Evolutionary conservation across 2,329 filamentous ascomycete genomes (phyloP).

Genomic region (Arthroderma sp.): DNA sequence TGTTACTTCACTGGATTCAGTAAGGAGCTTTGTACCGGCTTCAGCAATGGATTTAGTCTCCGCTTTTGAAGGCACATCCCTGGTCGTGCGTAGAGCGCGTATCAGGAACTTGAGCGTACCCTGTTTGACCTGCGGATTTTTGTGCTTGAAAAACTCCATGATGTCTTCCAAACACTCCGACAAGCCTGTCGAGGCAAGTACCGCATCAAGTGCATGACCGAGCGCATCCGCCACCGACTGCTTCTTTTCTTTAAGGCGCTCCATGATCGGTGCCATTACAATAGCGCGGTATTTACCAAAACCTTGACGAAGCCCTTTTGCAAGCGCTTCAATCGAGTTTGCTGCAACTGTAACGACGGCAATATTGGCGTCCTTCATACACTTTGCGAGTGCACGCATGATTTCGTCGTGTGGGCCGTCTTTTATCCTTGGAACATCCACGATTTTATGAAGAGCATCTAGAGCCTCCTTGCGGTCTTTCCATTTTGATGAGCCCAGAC

Average conservation of each 20-base stretch:
- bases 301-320: constrained; percentile 64
- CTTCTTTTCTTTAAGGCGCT: constrained; percentile 96
- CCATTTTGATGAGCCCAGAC: constrained; percentile 85
- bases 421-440: constrained; percentile 84
- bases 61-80: constrained; percentile 67
- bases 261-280: constrained; percentile 82
- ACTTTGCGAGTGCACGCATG: constrained; percentile 72
- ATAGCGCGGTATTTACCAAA: constrained; percentile 70
- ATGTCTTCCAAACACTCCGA: constrained; percentile 88
- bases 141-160: constrained; percentile 70
- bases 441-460: constrained; percentile 59
- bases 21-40: constrained; percentile 71
- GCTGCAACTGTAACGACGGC: constrained; percentile 86
- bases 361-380: constrained; percentile 98
- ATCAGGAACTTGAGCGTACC: constrained; percentile 91
- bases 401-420: constrained; percentile 81
- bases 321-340: constrained; percentile 79
- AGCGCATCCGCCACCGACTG: constrained; percentile 75
- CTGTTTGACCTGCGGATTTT: constrained; percentile 96
- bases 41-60: constrained; percentile 83
- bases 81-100: constrained; percentile 68
- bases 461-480: constrained; percentile 94
- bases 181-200: constrained; percentile 54
- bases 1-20: constrained; percentile 74
- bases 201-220: constrained; percentile 65